A percentile compares a stretch with the other conserved stretches of the same genome.
Evolutionary conservation across 441 rosid genomes (phyloP).

Genomic region (Eutrema salsugineum): DNA sequence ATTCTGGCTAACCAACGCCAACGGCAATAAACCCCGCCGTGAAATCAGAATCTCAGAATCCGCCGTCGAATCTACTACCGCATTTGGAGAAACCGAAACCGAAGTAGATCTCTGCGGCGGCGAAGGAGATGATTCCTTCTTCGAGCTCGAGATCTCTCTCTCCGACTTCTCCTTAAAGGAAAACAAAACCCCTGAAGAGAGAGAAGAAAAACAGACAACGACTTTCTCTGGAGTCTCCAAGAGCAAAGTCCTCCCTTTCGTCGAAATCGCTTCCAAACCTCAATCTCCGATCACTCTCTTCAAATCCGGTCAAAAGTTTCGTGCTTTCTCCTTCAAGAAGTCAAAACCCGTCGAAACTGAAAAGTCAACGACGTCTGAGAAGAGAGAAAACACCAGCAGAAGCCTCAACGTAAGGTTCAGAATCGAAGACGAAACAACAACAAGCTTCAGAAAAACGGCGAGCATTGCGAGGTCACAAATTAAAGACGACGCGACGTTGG

Average conservation of each 20-base stretch:
- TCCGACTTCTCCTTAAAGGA: slow-evolving; percentile 31
- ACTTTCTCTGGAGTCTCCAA: slow-evolving; percentile 43
- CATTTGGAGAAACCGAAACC: slow-evolving; percentile 19
- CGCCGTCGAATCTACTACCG: not conserved
- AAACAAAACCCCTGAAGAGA: slow-evolving; percentile 9
- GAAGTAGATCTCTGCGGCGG: slow-evolving; percentile 39
- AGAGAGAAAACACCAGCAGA: slow-evolving; percentile 16
- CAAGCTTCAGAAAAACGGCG: slow-evolving; percentile 9
- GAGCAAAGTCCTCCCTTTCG: slow-evolving; percentile 69
- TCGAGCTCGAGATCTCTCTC: slow-evolving; percentile 73
- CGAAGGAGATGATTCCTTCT: slow-evolving; percentile 88
- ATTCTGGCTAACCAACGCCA: slow-evolving; percentile 39
- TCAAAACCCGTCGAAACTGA: slow-evolving; percentile 29
- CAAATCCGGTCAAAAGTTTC: slow-evolving; percentile 44
- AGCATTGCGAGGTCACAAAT: slow-evolving; percentile 9
- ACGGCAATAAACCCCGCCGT: slow-evolving; percentile 23
- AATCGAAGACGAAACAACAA: slow-evolving; percentile 23
- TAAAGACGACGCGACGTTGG: slow-evolving; percentile 8
- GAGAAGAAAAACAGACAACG: slow-evolving; percentile 25
- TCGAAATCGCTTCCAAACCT: slow-evolving; percentile 34
- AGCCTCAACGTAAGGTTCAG: slow-evolving; percentile 30
- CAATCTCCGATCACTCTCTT: slow-evolving; percentile 46
- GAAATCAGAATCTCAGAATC: slow-evolving; percentile 29
- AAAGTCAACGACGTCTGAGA: slow-evolving; percentile 25
- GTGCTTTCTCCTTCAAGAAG: slow-evolving; percentile 43